Conservation (phyloP, 441 rosid species). For the Populus hybrid region DNA sequence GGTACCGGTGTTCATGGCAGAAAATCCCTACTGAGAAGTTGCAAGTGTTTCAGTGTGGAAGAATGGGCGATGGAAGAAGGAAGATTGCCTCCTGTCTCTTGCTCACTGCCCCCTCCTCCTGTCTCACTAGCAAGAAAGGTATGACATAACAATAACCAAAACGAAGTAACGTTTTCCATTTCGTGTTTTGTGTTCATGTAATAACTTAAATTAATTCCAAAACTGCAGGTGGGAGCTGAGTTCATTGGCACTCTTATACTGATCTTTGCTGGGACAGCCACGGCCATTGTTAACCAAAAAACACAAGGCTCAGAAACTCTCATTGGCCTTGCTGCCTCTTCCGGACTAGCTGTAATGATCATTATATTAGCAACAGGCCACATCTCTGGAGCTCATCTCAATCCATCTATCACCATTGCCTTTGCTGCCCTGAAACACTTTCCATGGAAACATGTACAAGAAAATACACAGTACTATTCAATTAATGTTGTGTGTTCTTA, state of each 20-base stretch:
- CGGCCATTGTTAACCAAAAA: constrained; percentile 82
- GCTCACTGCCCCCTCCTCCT: constrained; percentile 65
- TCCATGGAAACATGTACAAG: constrained; percentile 76
- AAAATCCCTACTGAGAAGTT: constrained; percentile 58
- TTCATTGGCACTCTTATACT: constrained; percentile 81
- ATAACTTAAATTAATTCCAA: no score
- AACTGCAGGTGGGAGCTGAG: constrained; percentile 79
- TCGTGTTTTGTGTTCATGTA: background rate
- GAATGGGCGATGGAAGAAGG: constrained; percentile 83
- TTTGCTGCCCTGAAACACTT: constrained; percentile 81
- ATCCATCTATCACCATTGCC: constrained; percentile 75
- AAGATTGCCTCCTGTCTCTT: constrained; percentile 59
- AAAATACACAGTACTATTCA: background rate
- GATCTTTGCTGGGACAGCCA: constrained; percentile 73
- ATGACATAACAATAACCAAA: background rate
- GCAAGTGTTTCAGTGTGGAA: constrained; percentile 67
- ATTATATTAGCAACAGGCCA: constrained; percentile 79
- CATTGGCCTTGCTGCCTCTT: constrained; percentile 65
- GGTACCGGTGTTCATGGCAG: constrained; percentile 22
- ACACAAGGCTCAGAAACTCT: constrained; percentile 73
- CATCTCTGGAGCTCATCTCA: constrained; percentile 94
- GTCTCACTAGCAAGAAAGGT: constrained; percentile 81
- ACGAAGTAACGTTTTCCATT: background rate
- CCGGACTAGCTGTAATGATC: constrained; percentile 81
- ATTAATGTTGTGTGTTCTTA: background rate